Conservation (phyloP, 2,329 filamentous ascomycete species). For the Phaeomoniella chlamydospora region DNA sequence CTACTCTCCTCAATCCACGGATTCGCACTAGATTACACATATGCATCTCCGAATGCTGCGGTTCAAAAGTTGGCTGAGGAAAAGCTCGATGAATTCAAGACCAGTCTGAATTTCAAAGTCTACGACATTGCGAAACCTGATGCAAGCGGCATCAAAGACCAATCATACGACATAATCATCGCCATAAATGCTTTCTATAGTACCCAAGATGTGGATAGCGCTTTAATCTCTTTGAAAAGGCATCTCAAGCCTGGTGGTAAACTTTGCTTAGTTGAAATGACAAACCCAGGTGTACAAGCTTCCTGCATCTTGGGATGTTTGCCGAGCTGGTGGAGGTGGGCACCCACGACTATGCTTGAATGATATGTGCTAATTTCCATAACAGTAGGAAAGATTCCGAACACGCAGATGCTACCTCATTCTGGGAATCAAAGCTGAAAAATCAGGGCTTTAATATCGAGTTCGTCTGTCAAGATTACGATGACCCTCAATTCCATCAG, state of each 20-base stretch:
- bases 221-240: conserved; percentile 12
- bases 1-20: too few relatives aligned
- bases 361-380: too few relatives aligned
- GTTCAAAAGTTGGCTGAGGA: too few relatives aligned
- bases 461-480: not conserved
- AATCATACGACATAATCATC: conserved; percentile 18
- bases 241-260: conserved; percentile 12
- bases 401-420: not conserved
- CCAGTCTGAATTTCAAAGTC: conserved; percentile 15
- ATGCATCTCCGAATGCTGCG: too few relatives aligned
- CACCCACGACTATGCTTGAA: too few relatives aligned
- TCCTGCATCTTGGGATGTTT: not conserved
- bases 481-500: not conserved
- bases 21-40: too few relatives aligned
- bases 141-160: conserved; percentile 15
- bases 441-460: not conserved
- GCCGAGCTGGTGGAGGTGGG: conserved; percentile 1
- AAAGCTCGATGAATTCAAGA: too few relatives aligned
- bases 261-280: conserved; percentile 6
- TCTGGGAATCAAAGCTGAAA: not conserved
- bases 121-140: conserved; percentile 16
- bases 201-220: conserved; percentile 11
- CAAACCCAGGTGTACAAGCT: not conserved
- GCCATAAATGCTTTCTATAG: conserved; percentile 21
- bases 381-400: not conserved